A percentile compares a stretch with the other conserved stretches of the same genome.
These are phyloP conservation scores for Aspergillus ochraceoroseus DNA, from an alignment of 2,329 filamentous ascomycete species.

Conservation along the genomic window DNA sequence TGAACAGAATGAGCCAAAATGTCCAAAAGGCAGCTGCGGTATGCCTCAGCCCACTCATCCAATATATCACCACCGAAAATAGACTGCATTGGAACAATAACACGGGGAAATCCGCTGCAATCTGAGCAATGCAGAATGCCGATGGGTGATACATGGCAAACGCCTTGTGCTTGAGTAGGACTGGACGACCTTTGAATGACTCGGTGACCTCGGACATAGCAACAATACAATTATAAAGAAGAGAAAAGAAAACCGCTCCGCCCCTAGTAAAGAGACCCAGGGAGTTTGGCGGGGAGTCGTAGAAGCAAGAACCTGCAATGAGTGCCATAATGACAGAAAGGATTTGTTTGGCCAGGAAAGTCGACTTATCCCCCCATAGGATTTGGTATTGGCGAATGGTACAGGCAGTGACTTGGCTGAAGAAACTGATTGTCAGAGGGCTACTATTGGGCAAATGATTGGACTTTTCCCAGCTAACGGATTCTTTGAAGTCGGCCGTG, in stretches of 20 bases:
- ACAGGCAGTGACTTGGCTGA: slow-evolving; percentile 53
- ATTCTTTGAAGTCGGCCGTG: slow-evolving; percentile 53
- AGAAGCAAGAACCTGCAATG: slow-evolving; percentile 63
- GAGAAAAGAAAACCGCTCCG: slow-evolving; percentile 60
- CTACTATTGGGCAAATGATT: slow-evolving; percentile 52
- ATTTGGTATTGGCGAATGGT: slow-evolving; percentile 61
- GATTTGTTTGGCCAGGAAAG: slow-evolving; percentile 59
- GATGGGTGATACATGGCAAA: slow-evolving; percentile 56
- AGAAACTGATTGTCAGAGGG: slow-evolving; percentile 54
- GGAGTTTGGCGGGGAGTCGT: slow-evolving; percentile 55
- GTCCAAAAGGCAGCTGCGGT: slow-evolving; percentile 57
- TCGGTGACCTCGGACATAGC: slow-evolving; percentile 63
- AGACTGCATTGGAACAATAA: slow-evolving; percentile 56
- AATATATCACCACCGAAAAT: slow-evolving; percentile 59
- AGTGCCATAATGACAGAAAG: slow-evolving; percentile 57
- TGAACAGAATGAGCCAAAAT: slow-evolving; percentile 53
- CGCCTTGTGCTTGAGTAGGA: slow-evolving; percentile 55
- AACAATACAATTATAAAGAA: slow-evolving; percentile 51
- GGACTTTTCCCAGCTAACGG: slow-evolving; percentile 53
- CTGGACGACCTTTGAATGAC: slow-evolving; percentile 56
- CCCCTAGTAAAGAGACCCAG: slow-evolving; percentile 60
- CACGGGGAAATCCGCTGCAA: slow-evolving; percentile 50
- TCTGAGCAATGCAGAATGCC: slow-evolving; percentile 43
- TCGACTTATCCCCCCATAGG: slow-evolving; percentile 60
- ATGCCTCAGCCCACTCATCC: slow-evolving; percentile 56